Evolutionary conservation across 2,329 filamentous ascomycete species (phyloP), one percentile per base, ranked within the genome.

Genomic region (Dryadomyces quercivorus): DNA sequence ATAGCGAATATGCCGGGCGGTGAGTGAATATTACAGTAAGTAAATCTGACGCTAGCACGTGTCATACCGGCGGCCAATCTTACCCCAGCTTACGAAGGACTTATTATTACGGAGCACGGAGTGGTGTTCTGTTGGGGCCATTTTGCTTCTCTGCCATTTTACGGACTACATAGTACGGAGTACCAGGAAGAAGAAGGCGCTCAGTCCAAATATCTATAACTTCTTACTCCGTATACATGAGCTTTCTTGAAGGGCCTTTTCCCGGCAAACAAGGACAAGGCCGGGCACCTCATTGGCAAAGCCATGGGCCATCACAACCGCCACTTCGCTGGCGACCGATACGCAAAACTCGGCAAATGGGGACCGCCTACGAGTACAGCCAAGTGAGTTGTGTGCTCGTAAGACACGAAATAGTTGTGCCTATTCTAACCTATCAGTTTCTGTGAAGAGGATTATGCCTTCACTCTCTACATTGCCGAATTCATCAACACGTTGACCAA

Each of bases 401-500:
- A 6, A 31, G 26, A 31, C 8, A 31, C 8, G 26, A 8, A 31
- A 8, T 31, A 4, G 4, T 31, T 31, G 4, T 31, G 26, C 26
- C 8, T 31, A 8, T 8, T 31, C 26, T 31, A 31, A 31, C 26
- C 26, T 4, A 31, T 8, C 26, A 67, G 65, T 54, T 67, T 67
- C 53, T 67, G 65, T 54, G 65, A 67, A 54, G 64, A 82, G 67
- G 78, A 82, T 62, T 81, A 77, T 59, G 72, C 70, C 53, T 64
- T 79, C 52, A 75, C 74, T 2, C 61, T 64, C 3, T 78, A 78
- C 60, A 66, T 78, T 50, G 76, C 72, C 36, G 76, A 80, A 58
- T 75, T 78, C 57, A 65, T 78, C 56, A 79, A 78, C 59, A 73
- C 76, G 0, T 57, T 78, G 49, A 76, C 74, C 3, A 80, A 77